These are phyloP conservation scores for Periglandula ipomoeae DNA, from an alignment of 2,329 filamentous ascomycete genomes.

Conservation along the genomic window DNA sequence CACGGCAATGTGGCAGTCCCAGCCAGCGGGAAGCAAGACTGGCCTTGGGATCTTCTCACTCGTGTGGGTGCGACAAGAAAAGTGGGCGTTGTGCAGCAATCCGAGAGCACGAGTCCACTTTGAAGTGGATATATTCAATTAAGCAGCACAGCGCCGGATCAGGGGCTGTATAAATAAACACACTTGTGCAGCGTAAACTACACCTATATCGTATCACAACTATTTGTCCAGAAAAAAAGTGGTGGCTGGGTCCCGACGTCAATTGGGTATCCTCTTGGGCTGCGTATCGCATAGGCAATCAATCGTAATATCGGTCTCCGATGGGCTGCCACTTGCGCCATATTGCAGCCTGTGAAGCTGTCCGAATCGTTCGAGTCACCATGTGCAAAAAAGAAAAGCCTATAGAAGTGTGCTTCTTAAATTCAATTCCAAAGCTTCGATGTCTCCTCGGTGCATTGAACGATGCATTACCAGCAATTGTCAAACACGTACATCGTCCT, in stretches of 20 bases:
- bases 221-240: neutral
- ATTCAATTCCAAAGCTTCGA: too few species aligned
- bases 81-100: slow-evolving; percentile 1
- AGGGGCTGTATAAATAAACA: neutral
- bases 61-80: slow-evolving; percentile 7
- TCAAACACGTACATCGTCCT: neutral
- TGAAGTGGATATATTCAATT: slow-evolving; percentile 3
- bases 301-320: neutral
- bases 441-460: too few species aligned
- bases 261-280: neutral
- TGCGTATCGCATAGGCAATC: neutral
- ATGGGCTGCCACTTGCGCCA: neutral
- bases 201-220: neutral
- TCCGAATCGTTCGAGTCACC: too few species aligned
- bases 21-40: slow-evolving; percentile 12
- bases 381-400: too few species aligned
- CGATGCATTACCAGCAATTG: too few species aligned
- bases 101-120: neutral
- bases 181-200: neutral
- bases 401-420: too few species aligned
- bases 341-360: too few species aligned
- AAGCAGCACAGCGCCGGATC: neutral
- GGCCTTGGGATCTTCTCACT: slow-evolving; percentile 12
- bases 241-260: neutral
- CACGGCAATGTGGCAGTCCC: slow-evolving; percentile 1